Percentiles rank a stretch among this genome's conserved stretches.
phyloP scores from a whole-genome alignment of 768 basidiomycete genomes.

The Mycena pura region DNA sequence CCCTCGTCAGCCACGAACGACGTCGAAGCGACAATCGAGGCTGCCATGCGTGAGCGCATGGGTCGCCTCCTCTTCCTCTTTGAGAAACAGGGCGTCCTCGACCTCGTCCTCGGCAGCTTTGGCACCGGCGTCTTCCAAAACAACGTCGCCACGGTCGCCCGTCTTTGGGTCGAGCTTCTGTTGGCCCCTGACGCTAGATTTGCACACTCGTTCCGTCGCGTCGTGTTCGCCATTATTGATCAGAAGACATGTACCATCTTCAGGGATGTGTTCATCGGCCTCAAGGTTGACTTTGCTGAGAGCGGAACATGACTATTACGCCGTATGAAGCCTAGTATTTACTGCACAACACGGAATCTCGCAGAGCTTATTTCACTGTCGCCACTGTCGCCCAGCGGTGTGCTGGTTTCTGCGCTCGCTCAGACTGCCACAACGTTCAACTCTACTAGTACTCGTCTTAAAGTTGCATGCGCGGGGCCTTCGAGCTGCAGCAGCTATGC shows the following conservation, averaged over 20 bases:
- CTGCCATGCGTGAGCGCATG: slow-evolving; percentile 74
- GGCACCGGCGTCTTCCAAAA: slow-evolving; percentile 83
- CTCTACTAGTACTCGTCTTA: too few species aligned
- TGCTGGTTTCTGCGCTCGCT: too few species aligned
- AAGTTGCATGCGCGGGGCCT: too few species aligned
- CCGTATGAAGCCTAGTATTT: too few species aligned
- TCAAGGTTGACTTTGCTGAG: slow-evolving; percentile 17
- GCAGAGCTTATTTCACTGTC: too few species aligned
- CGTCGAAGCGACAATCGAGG: slow-evolving; percentile 52
- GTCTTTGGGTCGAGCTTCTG: slow-evolving; percentile 70
- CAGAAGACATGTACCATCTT: slow-evolving; percentile 47
- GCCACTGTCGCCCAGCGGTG: too few species aligned
- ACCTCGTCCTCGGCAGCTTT: slow-evolving; percentile 75
- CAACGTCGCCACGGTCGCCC: slow-evolving; percentile 61
- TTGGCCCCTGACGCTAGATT: slow-evolving; percentile 58
- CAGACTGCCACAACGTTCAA: too few species aligned
- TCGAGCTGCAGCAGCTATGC: too few species aligned
- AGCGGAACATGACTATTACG: not conserved
- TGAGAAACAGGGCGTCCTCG: slow-evolving; percentile 62
- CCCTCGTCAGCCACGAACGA: slow-evolving; percentile 17
- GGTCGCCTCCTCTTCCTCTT: slow-evolving; percentile 69
- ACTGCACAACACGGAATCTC: too few species aligned
- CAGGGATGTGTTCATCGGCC: slow-evolving; percentile 25
- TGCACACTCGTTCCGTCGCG: slow-evolving; percentile 59
- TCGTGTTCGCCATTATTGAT: slow-evolving; percentile 74